Base-by-base conservation (phyloP, 1,139 yeast species). In the Saccharomyces pastorianus region DNA sequence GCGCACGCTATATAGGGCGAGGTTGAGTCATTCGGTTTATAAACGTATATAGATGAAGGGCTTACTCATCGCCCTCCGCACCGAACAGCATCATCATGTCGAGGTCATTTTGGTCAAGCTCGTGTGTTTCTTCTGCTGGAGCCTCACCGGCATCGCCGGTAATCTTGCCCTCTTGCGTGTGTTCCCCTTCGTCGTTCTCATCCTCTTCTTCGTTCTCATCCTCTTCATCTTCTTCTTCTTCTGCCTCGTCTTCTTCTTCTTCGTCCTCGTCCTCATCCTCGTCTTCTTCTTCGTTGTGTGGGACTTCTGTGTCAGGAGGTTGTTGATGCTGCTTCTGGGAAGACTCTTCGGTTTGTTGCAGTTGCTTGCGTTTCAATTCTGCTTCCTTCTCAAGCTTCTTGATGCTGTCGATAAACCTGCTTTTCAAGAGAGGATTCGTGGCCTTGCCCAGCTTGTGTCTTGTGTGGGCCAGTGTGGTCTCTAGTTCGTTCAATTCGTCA, bases 401-500 rank as follows among this genome's bases (percentile, higher is more conserved):
- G 56, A 89, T 86, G 54, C 88, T 89, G 60, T 87, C 95, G 64
- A 85, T 80, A 68, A 90, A 87, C 72, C 97, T 85, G 72, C 86
- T 88, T 68, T 85, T 84, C 82, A 93, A 79, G 74, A 93, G 85
- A 63, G 91, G 91, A 67, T 90, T 90, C 41, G 91, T 82, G 1
- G 95, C 91, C 55, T 85, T 84, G 17, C 79, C 81, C 50, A 89
- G 80, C 62, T 88, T 93, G 53, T 78, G 78, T 66, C 82, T 82
- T 65, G 91, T 93, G 62, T 84, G 84, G 52, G 80, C 83, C 54
- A 95, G 87, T 0, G 93, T 91, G 47, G 81, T 74, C 64, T 88
- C 91, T 59, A 95, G 76, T 65, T 95, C 99, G 13, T 79, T 74
- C 53, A 95, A 84, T 67, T 91, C 98, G 68, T 91, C 98, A 59